Conservation (phyloP, 1,139 yeast species). For the Blastobotrys serpentis region DNA sequence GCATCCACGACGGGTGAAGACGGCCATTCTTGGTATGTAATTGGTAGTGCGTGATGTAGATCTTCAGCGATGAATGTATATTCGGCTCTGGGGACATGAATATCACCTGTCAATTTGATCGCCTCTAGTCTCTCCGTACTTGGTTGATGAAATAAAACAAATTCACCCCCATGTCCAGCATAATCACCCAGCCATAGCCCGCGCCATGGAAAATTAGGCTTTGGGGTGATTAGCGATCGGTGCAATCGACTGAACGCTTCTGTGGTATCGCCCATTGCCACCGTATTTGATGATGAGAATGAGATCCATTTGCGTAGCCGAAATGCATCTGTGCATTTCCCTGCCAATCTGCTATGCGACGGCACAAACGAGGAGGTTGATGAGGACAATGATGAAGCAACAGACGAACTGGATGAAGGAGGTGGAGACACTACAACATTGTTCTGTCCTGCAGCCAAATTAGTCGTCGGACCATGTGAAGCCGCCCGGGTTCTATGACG, state of each 20-base stretch:
- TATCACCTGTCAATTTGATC: slow-evolving; percentile 35
- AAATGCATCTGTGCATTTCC: slow-evolving; percentile 18
- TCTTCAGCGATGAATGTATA: slow-evolving; percentile 31
- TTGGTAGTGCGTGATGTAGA: slow-evolving; percentile 24
- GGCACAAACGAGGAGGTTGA: background rate
- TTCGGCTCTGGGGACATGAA: slow-evolving; percentile 36
- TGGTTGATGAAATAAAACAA: slow-evolving; percentile 30
- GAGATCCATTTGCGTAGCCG: slow-evolving; percentile 25
- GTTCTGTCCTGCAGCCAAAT: slow-evolving; percentile 14
- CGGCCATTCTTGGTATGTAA: slow-evolving; percentile 29
- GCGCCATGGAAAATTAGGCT: slow-evolving; percentile 23
- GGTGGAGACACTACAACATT: background rate
- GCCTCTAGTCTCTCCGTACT: slow-evolving; percentile 29
- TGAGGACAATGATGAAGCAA: background rate
- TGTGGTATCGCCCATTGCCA: slow-evolving; percentile 22
- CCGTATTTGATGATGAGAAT: slow-evolving; percentile 18
- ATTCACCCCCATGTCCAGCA: slow-evolving; percentile 28
- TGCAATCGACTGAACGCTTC: slow-evolving; percentile 23
- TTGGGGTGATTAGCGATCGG: slow-evolving; percentile 15
- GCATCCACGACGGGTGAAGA: slow-evolving; percentile 28
- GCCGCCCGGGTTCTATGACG: slow-evolving; percentile 24
- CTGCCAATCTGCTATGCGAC: background rate
- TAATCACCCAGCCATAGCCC: slow-evolving; percentile 34
- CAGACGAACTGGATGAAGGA: slow-evolving; percentile 5
- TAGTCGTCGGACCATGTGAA: slow-evolving; percentile 16